These are phyloP conservation scores for Lenwebbia sp. DNA, from an alignment of 345 rosid genomes.

Conservation along the genomic window DNA sequence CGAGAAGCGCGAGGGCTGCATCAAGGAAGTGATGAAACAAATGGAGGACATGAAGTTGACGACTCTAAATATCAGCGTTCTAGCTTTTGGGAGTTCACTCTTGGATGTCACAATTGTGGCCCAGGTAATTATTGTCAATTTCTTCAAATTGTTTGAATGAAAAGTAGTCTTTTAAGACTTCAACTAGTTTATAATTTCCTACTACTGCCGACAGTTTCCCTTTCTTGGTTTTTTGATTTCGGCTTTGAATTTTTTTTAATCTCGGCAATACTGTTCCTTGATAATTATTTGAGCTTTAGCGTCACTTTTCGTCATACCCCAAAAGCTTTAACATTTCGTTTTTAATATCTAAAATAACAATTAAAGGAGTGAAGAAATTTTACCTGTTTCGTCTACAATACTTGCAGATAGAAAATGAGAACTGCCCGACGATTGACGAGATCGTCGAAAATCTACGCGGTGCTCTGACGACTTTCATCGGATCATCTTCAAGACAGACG, in stretches of 20 bases:
- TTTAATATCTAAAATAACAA: not conserved
- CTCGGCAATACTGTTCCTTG: not conserved
- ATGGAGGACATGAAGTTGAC: slow-evolving; percentile 41
- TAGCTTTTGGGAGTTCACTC: slow-evolving; percentile 55
- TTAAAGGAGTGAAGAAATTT: not conserved
- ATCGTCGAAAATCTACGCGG: not conserved
- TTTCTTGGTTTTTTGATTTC: not conserved
- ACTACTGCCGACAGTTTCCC: not conserved
- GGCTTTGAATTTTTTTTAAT: too few species aligned
- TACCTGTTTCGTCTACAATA: not conserved
- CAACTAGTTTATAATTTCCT: not conserved
- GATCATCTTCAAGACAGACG: not conserved
- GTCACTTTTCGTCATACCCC: not conserved
- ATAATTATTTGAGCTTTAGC: not conserved
- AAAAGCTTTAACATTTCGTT: not conserved
- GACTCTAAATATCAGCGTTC: slow-evolving; percentile 35
- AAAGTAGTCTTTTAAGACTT: not conserved
- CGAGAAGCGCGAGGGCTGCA: slow-evolving; percentile 35
- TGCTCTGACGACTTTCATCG: not conserved
- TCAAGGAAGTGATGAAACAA: slow-evolving; percentile 30
- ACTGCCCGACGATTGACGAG: not conserved
- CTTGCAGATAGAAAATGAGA: not conserved
- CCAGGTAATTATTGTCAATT: slow-evolving; percentile 29
- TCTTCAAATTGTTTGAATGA: not conserved
- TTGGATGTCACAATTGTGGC: slow-evolving; percentile 57